Evolutionary conservation across 1,284 basidiomycete species (phyloP).

Genomic region (Ceratobasidium sp.): DNA sequence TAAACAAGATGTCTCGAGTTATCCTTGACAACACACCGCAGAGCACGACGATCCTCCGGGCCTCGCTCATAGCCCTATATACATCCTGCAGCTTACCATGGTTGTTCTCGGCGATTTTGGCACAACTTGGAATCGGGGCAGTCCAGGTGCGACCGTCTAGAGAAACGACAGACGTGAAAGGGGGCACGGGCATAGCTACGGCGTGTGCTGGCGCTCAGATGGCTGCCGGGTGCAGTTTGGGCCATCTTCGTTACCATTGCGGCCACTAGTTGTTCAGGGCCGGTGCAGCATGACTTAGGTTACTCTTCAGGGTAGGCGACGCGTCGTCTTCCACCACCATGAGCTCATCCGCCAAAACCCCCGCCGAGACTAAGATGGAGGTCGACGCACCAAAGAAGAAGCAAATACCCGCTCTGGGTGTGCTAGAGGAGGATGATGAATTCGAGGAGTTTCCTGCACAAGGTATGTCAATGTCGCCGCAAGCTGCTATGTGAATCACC

Average conservation of each 20-base stretch:
- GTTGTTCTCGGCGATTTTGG: conserved; percentile 17
- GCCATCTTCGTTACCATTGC: conserved; percentile 39
- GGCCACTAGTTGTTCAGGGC: conserved; percentile 35
- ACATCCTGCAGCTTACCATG: conserved; percentile 38
- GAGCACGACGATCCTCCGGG: conserved; percentile 84
- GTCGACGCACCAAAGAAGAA: conserved; percentile 44
- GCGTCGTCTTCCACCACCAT: conserved; percentile 35
- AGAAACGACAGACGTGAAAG: conserved; percentile 36
- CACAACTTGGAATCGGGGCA: conserved; percentile 27
- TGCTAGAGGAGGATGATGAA: conserved; percentile 85
- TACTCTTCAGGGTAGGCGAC: conserved; percentile 34
- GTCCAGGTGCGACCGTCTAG: not conserved
- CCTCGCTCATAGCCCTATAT: conserved; percentile 68
- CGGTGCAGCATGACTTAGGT: not conserved
- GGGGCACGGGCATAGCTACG: conserved; percentile 18
- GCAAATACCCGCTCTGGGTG: conserved; percentile 67
- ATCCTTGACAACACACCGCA: conserved; percentile 69
- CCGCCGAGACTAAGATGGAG: conserved; percentile 43
- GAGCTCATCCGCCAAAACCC: conserved; percentile 37
- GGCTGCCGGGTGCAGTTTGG: conserved; percentile 16
- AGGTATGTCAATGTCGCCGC: conserved; percentile 59
- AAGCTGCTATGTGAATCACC: conserved; percentile 16
- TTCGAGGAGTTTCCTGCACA: conserved; percentile 82
- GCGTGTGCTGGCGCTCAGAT: conserved; percentile 11
- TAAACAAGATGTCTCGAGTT: not conserved